Base-by-base conservation (phyloP, 495 filamentous ascomycete species). In the Amniculicola lignicola region DNA sequence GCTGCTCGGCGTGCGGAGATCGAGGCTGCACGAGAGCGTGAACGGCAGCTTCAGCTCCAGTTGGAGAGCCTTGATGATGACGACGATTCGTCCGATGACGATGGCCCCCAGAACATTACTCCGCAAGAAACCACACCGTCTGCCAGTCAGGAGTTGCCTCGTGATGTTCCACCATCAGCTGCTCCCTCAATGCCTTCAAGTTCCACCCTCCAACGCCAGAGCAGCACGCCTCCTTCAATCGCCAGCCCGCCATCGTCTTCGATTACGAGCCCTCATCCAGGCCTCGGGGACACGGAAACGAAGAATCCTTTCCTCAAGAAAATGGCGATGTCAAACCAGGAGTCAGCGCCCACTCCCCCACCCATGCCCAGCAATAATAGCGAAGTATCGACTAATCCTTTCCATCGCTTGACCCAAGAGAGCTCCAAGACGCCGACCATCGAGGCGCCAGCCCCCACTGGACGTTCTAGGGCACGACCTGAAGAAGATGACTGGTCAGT, bases 1-100 rank as follows among this genome's bases (percentile, higher is more conserved):
- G 87, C 87, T 39, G 84, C 86, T 36, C 91, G 95, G 63, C 83
- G 89, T 57, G 90, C 88, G 18, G 93, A 99, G 69, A 83, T 99
- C 38, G 94, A 96, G 71, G 86, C 84, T 35, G 89, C 93, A 4
- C 85, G 83, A 65, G 88, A 92, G 72, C 82, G 88, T 45, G 93
- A 97, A 67, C 79, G 87, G 44, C 88, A 95, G 67, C 78, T 96
- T 27, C 88, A 92, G 67, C 78, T 83, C 57, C 88, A 97, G 69
- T 79, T 97, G 24, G 88, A 94, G 68, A 83, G 82, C 22, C 79
- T 96, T 44, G 86, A 88, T 1, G 79, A 86, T 1, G 79, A 87
- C 7, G 85, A 86, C 50, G 85, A 86, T 49, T 91, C 80, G 18
- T 91, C 87, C 0, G 90, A 96, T 66, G 90, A 95, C 16, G 90